Base-by-base conservation (phyloP, 2,329 filamentous ascomycete genomes). In the Cordyceps cateniannulata region DNA sequence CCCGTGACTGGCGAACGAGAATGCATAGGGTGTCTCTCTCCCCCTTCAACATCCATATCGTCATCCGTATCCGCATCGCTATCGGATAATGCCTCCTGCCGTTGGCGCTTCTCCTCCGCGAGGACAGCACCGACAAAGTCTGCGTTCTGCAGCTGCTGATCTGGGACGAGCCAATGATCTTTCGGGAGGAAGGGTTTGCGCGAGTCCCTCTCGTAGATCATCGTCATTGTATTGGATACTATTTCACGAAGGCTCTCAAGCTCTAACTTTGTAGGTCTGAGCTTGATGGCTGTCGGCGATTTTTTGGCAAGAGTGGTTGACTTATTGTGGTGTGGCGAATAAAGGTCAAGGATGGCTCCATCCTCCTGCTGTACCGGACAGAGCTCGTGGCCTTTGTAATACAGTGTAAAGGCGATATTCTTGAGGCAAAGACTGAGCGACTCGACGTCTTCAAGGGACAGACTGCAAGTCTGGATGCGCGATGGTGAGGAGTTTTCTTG, bases 91-190 rank as follows among this genome's bases (percentile, higher is more conserved):
- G 66, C 65, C 48, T 72, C 68, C 14, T 92, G 82, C 60, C 86
- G 82, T 68, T 91, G 89, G 40, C 89, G 81, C 70, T 96, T 87
- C 70, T 97, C 92, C 73, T 99, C 95, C 50, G 86, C 81, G 3
- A 97, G 92, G 1, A 98, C 93, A 2, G 90, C 88, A 9, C 85
- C 81, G 50, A 96, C 89, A 69, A 98, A 98, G 0, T 88, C 85
- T 63, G 89, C 86, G 87, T 96, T 95, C 68, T 97, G 89, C 61
- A 98, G 90, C 63, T 86, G 90, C 63, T 86, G 88, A 1, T 79
- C 80, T 2, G 89, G 95, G 93, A 98, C 98, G 40, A 98, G 79
- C 95, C 95, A 99, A 71, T 96, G 93, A 53, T 86, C 84, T n/a
- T 81, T 76, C 1, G 91, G 89, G 24, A 98, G 76, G 70, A 98